Evolutionary conservation across 139 green algal genomes (phyloP), one percentile per base, ranked within the genome.

Genomic region (Tetradesmus lagerheimii): DNA sequence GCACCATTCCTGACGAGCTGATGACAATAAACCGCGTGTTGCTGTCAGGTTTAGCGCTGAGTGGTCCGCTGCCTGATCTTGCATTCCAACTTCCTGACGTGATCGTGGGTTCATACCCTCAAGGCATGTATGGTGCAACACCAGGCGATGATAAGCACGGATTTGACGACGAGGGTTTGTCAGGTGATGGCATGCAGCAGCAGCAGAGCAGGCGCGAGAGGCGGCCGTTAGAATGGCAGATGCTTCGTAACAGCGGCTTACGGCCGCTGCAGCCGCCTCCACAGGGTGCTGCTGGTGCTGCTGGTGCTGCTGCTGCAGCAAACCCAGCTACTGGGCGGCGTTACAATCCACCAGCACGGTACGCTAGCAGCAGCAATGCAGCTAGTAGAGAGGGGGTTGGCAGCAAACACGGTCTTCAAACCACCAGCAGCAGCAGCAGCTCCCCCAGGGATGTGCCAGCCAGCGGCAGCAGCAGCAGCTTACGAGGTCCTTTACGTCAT

Each of bases 331-430:
- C n/a, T n/a, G n/a, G n/a, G n/a, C n/a, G 29, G 37, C 38, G 27
- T 62, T 20, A 27, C 50, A 27, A 38, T 38, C n/a, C 38, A 83
- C 5, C 53, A 18, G n/a, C n/a, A 38, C 79, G 11, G 53, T 39
- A 50, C 0, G 79, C 41, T 67, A 31, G 79, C 79, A 67, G 79
- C 79, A 85, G 79, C 77, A 83, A 11, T 11, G 77, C 77, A 83
- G 77, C 77, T 35, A 18, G 47, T 2, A 62, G 47, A 1, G 47
- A 62, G n/a, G n/a, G n/a, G 14, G 11, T 12, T 31, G 20, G 57
- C n/a, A n/a, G 14, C 57, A 71, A 23, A 23, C 57, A 71, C 57
- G 8, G 57, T 23, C 57, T 71, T n/a, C 31, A 23, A 64, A 43
- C 38, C 31, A 43, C 38, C 18, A 34, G 79, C 79, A 85, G 79